phyloP scores from a whole-genome alignment of 352 stramenopile species.

The Phytophthora capsici region DNA sequence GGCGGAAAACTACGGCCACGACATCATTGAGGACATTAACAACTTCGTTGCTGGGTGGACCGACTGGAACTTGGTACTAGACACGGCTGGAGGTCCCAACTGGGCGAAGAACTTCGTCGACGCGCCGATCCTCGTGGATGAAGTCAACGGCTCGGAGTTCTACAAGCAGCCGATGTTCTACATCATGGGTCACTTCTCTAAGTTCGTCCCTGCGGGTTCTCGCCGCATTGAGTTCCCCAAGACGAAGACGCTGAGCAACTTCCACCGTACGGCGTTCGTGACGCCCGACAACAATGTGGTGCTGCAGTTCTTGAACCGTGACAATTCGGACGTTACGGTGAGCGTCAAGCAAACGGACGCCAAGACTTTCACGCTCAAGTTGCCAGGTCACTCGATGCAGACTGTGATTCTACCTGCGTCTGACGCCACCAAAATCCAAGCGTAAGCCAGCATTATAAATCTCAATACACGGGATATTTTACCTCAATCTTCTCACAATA shows the following conservation, averaged over 20 bases:
- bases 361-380: constrained; percentile 30
- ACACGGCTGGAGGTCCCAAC: constrained; percentile 69
- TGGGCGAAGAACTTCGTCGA: constrained; percentile 76
- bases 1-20: constrained; percentile 74
- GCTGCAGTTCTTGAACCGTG: constrained; percentile 52
- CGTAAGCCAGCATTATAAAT: constrained; percentile 20
- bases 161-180: constrained; percentile 76
- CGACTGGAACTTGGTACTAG: constrained; percentile 86
- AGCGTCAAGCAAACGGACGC: constrained; percentile 30
- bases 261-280: constrained; percentile 57
- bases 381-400: constrained; percentile 33
- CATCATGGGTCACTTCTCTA: constrained; percentile 63
- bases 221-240: constrained; percentile 52
- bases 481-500: too few species aligned
- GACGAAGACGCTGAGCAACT: constrained; percentile 34
- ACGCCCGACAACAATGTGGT: constrained; percentile 55
- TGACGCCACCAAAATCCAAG: constrained; percentile 27
- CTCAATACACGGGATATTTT: constrained; percentile 9
- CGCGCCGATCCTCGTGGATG: constrained; percentile 60
- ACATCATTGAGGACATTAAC: constrained; percentile 86
- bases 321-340: constrained; percentile 33
- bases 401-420: constrained; percentile 41
- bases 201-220: constrained; percentile 59
- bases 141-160: constrained; percentile 45
- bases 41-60: constrained; percentile 75